These are phyloP conservation scores for Phylloporus scabripes DNA, from an alignment of 768 basidiomycete genomes.

Conservation along the genomic window DNA sequence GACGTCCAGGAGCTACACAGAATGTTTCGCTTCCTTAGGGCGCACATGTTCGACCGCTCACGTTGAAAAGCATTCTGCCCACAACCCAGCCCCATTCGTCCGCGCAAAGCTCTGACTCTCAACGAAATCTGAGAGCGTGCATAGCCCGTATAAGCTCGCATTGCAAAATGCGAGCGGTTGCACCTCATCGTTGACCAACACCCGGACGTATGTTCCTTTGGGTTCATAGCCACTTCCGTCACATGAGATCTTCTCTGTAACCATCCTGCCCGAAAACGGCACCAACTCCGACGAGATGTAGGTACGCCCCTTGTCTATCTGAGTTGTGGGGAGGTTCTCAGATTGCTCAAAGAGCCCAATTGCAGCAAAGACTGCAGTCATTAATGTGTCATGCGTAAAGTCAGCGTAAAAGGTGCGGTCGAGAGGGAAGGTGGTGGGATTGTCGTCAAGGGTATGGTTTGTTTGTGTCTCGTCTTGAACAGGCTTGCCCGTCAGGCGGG, in stretches of 20 bases:
- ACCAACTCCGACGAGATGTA: conserved; percentile 49
- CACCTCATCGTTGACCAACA: conserved; percentile 69
- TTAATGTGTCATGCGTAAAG: conserved; percentile 81
- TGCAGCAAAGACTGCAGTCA: conserved; percentile 66
- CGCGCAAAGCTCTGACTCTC: conserved; percentile 63
- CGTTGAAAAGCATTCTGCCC: neutral
- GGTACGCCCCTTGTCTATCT: conserved; percentile 22
- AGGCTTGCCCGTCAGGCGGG: conserved; percentile 58
- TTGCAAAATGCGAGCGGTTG: conserved; percentile 57
- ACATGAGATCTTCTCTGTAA: conserved; percentile 62
- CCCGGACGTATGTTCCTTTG: conserved; percentile 48
- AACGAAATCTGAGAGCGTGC: conserved; percentile 58
- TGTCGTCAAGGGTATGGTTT: conserved; percentile 63
- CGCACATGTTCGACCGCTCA: neutral
- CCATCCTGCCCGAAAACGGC: conserved; percentile 68
- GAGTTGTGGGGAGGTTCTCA: conserved; percentile 13
- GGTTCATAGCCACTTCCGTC: conserved; percentile 2
- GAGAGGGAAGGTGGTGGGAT: conserved; percentile 66
- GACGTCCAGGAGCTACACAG: no score
- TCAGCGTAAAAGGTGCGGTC: conserved; percentile 63
- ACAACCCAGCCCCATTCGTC: conserved; percentile 52
- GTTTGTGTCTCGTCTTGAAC: conserved; percentile 70
- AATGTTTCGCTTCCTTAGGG: no score
- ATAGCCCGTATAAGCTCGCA: conserved; percentile 48
- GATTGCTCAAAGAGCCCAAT: conserved; percentile 46